A percentile compares a stretch with the other conserved stretches of the same genome.
Conservation (phyloP, 164 flowering plant species). For the Paratinospora sagittata region DNA sequence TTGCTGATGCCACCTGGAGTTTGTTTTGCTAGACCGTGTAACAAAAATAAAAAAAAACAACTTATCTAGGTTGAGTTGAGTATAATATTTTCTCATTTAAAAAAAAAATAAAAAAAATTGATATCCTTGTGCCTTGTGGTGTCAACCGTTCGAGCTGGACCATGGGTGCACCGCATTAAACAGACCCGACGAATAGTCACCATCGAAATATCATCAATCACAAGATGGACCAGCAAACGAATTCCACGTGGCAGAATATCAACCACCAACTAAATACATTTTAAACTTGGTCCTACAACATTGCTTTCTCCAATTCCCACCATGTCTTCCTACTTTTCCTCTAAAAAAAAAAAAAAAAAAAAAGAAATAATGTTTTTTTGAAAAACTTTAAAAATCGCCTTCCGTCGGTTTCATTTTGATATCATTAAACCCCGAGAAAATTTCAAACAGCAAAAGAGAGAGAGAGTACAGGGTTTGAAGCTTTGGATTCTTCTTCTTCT, state of each 20-base stretch:
- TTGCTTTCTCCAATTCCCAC: background rate
- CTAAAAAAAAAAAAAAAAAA: no score
- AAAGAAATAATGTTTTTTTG: no score
- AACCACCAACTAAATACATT: background rate
- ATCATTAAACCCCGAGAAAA: background rate
- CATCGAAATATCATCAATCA: background rate
- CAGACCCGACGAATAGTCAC: background rate
- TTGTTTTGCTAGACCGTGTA: no score
- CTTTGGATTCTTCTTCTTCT: slow-evolving; percentile 5
- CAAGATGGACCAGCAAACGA: background rate
- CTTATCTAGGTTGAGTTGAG: no score
- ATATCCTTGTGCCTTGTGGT: no score
- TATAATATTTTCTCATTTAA: no score
- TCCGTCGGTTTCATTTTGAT: background rate
- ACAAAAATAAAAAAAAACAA: no score
- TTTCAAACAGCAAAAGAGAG: background rate
- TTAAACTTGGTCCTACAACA: background rate
- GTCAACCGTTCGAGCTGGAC: no score
- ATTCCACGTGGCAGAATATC: background rate
- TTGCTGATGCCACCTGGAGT: no score
- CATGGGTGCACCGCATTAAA: no score
- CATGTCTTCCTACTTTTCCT: background rate
- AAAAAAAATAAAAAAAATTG: no score
- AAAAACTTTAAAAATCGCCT: background rate
- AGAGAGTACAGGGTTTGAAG: background rate